Evolutionary conservation across 495 filamentous ascomycete species (phyloP).

Genomic region (Penicillium ochrochloron): DNA sequence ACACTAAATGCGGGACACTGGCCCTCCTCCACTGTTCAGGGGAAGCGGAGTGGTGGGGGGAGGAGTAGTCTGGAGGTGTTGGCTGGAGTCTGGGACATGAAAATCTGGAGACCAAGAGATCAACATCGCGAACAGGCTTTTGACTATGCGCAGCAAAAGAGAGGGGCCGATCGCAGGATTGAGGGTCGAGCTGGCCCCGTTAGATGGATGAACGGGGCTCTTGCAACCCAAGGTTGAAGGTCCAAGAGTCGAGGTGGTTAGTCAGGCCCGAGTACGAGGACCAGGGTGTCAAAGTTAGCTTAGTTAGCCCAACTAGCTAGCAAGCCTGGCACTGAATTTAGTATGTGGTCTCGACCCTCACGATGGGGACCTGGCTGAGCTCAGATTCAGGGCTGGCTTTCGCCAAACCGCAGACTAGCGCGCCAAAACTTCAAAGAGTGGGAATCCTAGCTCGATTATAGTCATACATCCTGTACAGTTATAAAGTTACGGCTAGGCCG

Average conservation of each 20-base stretch:
- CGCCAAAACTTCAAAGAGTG: not conserved
- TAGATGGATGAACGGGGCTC: too few relatives aligned
- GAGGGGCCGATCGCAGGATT: constrained; percentile 21
- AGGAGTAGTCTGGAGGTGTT: constrained; percentile 1
- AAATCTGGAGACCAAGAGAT: constrained; percentile 16
- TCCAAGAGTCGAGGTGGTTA: constrained; percentile 8
- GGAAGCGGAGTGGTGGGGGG: constrained; percentile 6
- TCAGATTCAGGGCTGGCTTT: constrained; percentile 19
- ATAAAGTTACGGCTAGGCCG: constrained; percentile 12
- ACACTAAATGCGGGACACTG: constrained; percentile 11
- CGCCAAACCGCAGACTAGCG: constrained; percentile 25
- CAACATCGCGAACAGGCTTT: constrained; percentile 18
- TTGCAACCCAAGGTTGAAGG: not conserved
- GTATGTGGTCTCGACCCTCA: constrained; percentile 18
- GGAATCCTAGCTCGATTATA: constrained; percentile 8
- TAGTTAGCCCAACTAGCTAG: not conserved
- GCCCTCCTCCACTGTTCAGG: not conserved
- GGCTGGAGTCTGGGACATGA: constrained; percentile 10
- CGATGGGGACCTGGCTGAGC: constrained; percentile 10
- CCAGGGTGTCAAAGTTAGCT: not conserved
- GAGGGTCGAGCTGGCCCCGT: constrained; percentile 5
- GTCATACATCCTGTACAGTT: too few relatives aligned
- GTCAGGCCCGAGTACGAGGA: not conserved
- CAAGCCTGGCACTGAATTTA: not conserved
- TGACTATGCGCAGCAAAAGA: constrained; percentile 15